These are phyloP conservation scores for Chlorella sp. DNA, from an alignment of 139 green algal species.

Conservation along the genomic window DNA sequence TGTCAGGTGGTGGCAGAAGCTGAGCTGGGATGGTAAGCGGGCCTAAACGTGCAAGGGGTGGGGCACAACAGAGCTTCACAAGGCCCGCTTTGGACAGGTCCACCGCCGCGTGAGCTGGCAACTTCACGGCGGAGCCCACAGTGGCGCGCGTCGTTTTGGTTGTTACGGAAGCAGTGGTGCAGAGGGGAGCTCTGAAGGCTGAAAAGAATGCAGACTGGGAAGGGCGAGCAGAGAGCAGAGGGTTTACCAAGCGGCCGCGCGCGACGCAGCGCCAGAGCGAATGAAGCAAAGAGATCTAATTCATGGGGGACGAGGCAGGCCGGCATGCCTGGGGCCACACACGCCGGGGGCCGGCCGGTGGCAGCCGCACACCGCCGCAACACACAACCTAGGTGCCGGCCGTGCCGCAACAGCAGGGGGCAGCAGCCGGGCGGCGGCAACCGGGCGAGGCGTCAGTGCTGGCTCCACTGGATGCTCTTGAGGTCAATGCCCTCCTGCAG, in stretches of 20 bases:
- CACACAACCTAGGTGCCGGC: no score
- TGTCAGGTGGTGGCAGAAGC: neutral
- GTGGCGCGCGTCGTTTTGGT: no score
- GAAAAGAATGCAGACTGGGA: neutral
- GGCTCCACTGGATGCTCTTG: constrained; percentile 95
- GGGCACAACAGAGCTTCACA: neutral
- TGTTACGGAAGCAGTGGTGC: neutral
- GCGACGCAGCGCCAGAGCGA: neutral
- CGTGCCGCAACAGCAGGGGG: no score
- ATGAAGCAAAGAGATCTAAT: neutral
- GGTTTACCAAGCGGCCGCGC: neutral
- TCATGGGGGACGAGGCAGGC: no score
- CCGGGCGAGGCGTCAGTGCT: no score
- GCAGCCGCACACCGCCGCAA: no score
- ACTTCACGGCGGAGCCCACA: no score
- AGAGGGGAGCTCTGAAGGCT: neutral
- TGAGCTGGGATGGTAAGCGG: neutral
- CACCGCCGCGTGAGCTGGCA: neutral
- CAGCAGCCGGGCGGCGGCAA: no score
- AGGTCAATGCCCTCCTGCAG: constrained; percentile 89
- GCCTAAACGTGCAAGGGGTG: neutral
- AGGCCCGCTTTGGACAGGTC: neutral
- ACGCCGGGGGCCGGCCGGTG: no score
- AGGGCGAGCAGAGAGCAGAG: neutral
- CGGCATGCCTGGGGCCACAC: no score